These are phyloP conservation scores for Boletus hoseneyae DNA, from an alignment of 1,284 basidiomycete genomes.

Conservation along the genomic window DNA sequence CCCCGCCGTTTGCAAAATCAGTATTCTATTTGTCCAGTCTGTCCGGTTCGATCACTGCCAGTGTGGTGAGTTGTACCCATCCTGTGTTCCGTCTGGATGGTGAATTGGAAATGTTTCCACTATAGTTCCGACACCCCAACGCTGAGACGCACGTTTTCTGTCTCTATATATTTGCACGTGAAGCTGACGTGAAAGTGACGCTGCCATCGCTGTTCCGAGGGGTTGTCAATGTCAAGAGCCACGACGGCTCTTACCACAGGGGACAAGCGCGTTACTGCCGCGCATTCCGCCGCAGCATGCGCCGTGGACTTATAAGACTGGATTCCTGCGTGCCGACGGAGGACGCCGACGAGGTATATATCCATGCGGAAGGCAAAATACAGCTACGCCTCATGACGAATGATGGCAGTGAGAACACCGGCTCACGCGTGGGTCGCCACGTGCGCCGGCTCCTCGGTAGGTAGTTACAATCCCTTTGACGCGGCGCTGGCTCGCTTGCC, in stretches of 20 bases:
- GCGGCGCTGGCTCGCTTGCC: constrained; percentile 20
- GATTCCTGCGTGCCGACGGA: constrained; percentile 17
- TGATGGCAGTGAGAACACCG: constrained; percentile 9
- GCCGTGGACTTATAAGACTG: constrained; percentile 22
- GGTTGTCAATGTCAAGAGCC: constrained; percentile 22
- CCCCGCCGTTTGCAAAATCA: constrained; percentile 33
- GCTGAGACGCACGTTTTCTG: constrained; percentile 31
- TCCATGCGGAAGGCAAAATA: constrained; percentile 28
- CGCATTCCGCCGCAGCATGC: constrained; percentile 26
- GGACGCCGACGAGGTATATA: constrained; percentile 29
- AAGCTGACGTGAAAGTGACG: constrained; percentile 28
- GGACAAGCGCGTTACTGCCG: constrained; percentile 20
- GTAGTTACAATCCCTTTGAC: constrained; percentile 1
- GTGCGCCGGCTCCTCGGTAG: constrained; percentile 29
- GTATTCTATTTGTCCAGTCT: constrained; percentile 31
- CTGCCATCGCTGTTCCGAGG: constrained; percentile 31
- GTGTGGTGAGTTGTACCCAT: constrained; percentile 22
- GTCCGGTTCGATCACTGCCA: constrained; percentile 24
- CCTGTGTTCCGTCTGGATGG: neutral
- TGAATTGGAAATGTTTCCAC: constrained; percentile 1
- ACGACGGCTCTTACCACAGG: constrained; percentile 11
- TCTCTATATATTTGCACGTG: constrained; percentile 29
- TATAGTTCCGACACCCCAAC: constrained; percentile 24
- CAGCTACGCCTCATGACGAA: constrained; percentile 18
- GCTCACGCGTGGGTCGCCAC: constrained; percentile 26